A percentile compares a stretch with the other conserved stretches of the same genome.
Evolutionary conservation across 2,329 filamentous ascomycete species (phyloP).

Genomic region (Verticillium nubilum): DNA sequence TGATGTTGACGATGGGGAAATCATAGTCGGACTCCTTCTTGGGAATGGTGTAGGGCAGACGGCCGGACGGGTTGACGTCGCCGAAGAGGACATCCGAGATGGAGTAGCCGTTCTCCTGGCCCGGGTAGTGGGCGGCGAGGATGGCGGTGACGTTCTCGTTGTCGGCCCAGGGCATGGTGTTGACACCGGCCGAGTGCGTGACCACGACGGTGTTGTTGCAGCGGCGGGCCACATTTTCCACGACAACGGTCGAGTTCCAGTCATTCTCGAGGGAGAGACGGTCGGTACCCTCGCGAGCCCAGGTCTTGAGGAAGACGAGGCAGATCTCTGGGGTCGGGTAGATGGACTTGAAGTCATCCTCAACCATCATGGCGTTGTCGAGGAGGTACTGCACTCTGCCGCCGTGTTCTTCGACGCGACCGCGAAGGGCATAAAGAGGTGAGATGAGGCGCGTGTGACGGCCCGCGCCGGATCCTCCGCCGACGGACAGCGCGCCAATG

Average conservation of each 20-base stretch:
- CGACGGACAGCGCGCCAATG: conserved; percentile 49
- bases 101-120: conserved; percentile 58
- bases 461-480: conserved; percentile 42
- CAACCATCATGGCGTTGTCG: conserved; percentile 1
- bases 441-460: conserved; percentile 3
- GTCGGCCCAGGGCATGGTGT: conserved; percentile 58
- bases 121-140: conserved; percentile 58
- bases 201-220: conserved; percentile 60
- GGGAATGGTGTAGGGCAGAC: conserved; percentile 58
- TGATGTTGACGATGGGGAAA: conserved; percentile 17
- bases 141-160: conserved; percentile 61
- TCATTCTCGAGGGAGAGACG: conserved; percentile 63
- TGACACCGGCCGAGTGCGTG: conserved; percentile 57
- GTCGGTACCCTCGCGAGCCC: conserved; percentile 65
- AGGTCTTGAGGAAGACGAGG: conserved; percentile 9
- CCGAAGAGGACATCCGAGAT: conserved; percentile 55
- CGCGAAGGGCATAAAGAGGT: conserved; percentile 7
- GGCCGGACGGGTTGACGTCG: conserved; percentile 45
- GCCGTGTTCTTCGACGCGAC: conserved; percentile 1
- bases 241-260: conserved; percentile 38
- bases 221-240: conserved; percentile 48
- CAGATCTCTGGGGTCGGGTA: conserved; percentile 8
- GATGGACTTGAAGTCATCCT: conserved; percentile 2
- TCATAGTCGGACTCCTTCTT: conserved; percentile 42
- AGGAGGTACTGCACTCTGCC: conserved; percentile 3